Evolutionary conservation across 2,329 filamentous ascomycete species (phyloP).

Genomic region (Ophiostoma piceae): DNA sequence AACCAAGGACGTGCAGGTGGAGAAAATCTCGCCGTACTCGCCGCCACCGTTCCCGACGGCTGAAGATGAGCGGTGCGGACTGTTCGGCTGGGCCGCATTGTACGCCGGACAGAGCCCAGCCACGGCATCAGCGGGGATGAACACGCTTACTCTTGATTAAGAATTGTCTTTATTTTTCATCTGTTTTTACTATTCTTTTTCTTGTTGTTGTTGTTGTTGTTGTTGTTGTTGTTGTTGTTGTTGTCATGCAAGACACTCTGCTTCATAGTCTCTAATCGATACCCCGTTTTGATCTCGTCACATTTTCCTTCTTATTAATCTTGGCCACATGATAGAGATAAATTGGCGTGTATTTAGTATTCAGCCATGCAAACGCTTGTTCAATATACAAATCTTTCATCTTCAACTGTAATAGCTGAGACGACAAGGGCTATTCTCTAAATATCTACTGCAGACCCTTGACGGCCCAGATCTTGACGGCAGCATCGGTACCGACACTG

Average conservation of each 20-base stretch:
- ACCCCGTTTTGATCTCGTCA: not conserved
- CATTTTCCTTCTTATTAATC: not conserved
- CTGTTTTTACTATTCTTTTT: not conserved
- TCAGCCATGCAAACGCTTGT: not conserved
- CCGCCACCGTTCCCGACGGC: constrained; percentile 32
- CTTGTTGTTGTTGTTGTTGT: not conserved
- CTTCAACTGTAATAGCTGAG: not conserved
- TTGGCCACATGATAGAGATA: not conserved
- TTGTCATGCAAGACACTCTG: not conserved
- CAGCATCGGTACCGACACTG: constrained; percentile 79
- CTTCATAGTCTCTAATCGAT: not conserved
- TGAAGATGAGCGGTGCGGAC: constrained; percentile 30
- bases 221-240: not conserved
- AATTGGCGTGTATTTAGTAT: not conserved
- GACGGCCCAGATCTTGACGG: constrained; percentile 82
- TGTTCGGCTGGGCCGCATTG: constrained; percentile 35
- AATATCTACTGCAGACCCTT: constrained; percentile 44
- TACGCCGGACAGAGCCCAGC: constrained; percentile 15
- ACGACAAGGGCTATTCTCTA: too few species aligned
- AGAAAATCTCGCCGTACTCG: constrained; percentile 28
- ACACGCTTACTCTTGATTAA: constrained; percentile 22
- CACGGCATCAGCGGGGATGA: constrained; percentile 1
- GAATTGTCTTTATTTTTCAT: not conserved
- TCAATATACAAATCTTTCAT: not conserved
- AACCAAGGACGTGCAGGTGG: constrained; percentile 27